Conservation (phyloP, 2,329 filamentous ascomycete genomes). For the Paecilomyces sp. region DNA sequence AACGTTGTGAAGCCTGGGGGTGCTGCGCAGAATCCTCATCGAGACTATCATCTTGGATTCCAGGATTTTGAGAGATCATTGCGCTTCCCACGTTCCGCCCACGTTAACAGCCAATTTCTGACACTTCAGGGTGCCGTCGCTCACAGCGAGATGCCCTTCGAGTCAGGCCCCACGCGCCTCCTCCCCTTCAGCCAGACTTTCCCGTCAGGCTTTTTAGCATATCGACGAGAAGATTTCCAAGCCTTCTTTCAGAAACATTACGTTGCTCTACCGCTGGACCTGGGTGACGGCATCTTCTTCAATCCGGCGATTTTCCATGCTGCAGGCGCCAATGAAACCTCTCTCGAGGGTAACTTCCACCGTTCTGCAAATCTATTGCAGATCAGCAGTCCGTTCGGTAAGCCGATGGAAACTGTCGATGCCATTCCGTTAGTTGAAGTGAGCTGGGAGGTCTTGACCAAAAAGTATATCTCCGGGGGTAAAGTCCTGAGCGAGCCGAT, state of each 20-base stretch:
- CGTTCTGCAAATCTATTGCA: conserved; percentile 57
- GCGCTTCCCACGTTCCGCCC: conserved; percentile 46
- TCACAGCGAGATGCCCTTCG: conserved; percentile 53
- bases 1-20: conserved; percentile 57
- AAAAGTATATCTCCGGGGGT: conserved; percentile 36
- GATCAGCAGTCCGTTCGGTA: conserved; percentile 55
- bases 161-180: conserved; percentile 54
- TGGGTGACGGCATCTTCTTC: conserved; percentile 58
- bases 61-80: conserved; percentile 44
- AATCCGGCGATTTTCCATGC: conserved; percentile 58
- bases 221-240: conserved; percentile 46
- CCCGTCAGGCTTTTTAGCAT: conserved; percentile 52
- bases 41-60: conserved; percentile 61
- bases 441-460: conserved; percentile 48
- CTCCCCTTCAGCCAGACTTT: conserved; percentile 56
- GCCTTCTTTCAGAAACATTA: conserved; percentile 48
- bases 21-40: conserved; percentile 50
- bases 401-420: conserved; percentile 57
- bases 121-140: conserved; percentile 59
- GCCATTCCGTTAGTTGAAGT: conserved; percentile 43
- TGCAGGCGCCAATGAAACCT: conserved; percentile 49
- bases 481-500: conserved; percentile 32
- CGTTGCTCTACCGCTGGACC: conserved; percentile 45
- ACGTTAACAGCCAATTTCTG: conserved; percentile 49
- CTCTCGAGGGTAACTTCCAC: conserved; percentile 31